Evolutionary conservation across 2,329 filamentous ascomycete species (phyloP), one percentile per base, ranked within the genome.

Genomic region (Decorospora gaudefroyi): DNA sequence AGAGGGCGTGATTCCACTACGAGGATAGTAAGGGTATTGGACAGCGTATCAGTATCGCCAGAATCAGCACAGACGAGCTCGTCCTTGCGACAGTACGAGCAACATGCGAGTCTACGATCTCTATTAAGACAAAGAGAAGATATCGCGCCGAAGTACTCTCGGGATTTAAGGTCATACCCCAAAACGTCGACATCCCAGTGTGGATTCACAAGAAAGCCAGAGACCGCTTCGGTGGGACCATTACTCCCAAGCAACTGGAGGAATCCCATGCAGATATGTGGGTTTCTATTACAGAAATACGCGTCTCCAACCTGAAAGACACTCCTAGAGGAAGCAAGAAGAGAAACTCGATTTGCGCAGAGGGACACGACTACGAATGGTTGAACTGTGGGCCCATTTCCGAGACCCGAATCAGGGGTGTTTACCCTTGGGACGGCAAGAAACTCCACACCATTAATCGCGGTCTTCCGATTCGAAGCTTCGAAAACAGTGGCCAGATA

Each of bases 331-430:
- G n/a, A n/a, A n/a, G n/a, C n/a, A n/a, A n/a, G n/a, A n/a, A n/a
- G n/a, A n/a, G n/a, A n/a, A n/a, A n/a, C n/a, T n/a, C n/a, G n/a
- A n/a, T 45, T 1, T 28, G 25, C 0, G 18, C 28, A 4, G 25
- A 46, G 4, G 44, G 49, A 0, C 57, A 59, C n/a, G 8, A 37
- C 8, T 51, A 51, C 6, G 57, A 63, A 16, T 63, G 54, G 53
- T 34, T 61, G 0, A 43, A 43, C 0, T 31, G 31, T 3, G 51
- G 56, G 1, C 2, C 5, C 3, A 53, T 63, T 23, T 42, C 25
- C 3, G 27, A 45, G 8, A 35, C 32, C 2, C 15, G 15, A 1
- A 31, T 61, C 12, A 39, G 3, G 0, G 25, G 31, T 0, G 38
- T 60, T 3, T 46, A 50, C 31, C 60, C 58, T 0, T 63, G 21